Evolutionary conservation across 2,329 filamentous ascomycete genomes (phyloP).

Genomic region (Ophiobolus disseminans): DNA sequence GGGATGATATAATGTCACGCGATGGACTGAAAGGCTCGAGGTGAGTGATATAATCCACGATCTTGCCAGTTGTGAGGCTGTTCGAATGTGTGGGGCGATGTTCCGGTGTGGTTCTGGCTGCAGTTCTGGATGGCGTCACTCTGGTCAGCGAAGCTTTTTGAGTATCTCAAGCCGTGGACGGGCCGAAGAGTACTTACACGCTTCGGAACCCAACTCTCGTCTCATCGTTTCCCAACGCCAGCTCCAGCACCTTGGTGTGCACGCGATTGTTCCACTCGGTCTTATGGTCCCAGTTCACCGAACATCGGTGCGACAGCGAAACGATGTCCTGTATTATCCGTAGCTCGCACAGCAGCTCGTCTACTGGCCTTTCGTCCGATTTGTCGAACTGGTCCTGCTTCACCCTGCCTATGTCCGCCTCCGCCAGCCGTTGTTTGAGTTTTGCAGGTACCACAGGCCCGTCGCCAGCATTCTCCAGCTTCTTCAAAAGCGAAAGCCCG

Average conservation of each 20-base stretch:
- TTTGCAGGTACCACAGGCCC: slow-evolving; percentile 16
- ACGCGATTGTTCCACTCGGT: slow-evolving; percentile 13
- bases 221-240: slow-evolving; percentile 14
- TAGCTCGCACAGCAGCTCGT: slow-evolving; percentile 21
- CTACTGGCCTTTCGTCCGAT: slow-evolving; percentile 15
- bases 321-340: slow-evolving; percentile 9
- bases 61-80: slow-evolving; percentile 22
- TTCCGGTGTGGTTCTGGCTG: slow-evolving; percentile 21
- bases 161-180: slow-evolving; percentile 7
- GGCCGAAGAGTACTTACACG: slow-evolving; percentile 14
- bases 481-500: slow-evolving; percentile 21
- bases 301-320: slow-evolving; percentile 13
- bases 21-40: slow-evolving; percentile 18
- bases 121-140: slow-evolving; percentile 14
- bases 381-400: slow-evolving; percentile 15
- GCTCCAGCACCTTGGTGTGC: slow-evolving; percentile 14
- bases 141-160: slow-evolving; percentile 18
- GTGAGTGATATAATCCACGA: slow-evolving; percentile 23
- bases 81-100: slow-evolving; percentile 17
- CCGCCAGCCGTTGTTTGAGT: slow-evolving; percentile 15
- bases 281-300: slow-evolving; percentile 11
- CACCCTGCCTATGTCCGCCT: slow-evolving; percentile 14
- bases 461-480: slow-evolving; percentile 16
- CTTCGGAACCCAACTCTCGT: slow-evolving; percentile 13
- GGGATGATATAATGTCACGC: slow-evolving; percentile 18